Evolutionary conservation across 2,329 filamentous ascomycete genomes (phyloP), one percentile per base, ranked within the genome.

Genomic region (Fusarium nodosum): DNA sequence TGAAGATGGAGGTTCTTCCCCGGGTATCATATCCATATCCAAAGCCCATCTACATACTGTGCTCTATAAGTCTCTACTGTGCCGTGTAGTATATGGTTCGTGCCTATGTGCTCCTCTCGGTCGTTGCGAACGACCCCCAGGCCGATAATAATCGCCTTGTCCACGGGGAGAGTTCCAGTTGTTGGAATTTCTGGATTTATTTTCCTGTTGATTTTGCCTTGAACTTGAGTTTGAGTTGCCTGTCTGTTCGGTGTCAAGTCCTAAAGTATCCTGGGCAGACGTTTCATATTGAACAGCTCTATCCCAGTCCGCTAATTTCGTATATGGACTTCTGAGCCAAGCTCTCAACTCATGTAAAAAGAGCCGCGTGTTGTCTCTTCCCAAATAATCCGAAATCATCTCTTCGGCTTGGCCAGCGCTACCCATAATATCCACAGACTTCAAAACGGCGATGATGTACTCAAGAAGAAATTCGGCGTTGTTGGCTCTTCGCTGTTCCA

Each of bases 391-490:
- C 24, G 87, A 82, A 38, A 97, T 78, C 79, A 97, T 86, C 42
- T 93, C 89, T 76, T 96, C 93, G 0, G 93, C 93, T 72, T 92
- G 88, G 0, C 93, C 94, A 39, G 86, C 86, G 66, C 91, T 93
- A 6, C 89, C 92, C 79, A 93, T 93, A 7, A 94, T 85, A 74
- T 97, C 93, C 18, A 96, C 88, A 1, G 89, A 93, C 77, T 93
- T 94, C 61, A 97, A 80, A 24, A 97, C 91, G 12, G 91, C 91
- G 41, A 97, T 81, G 55, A 97, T 88, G 77, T 97, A 97, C 74
- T 97, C 93, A 12, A 97, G 85, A 13, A 97, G 79, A 66, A 94
- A 97, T 75, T 97, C 94, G 10, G 91, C 88, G 74, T 94, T 95
- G 69, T 87, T 90, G 7, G 86, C 86, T 41, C 87, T 68, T 24